Evolutionary conservation across 2,329 filamentous ascomycete genomes (phyloP).

Genomic region (Colletotrichum sp.): DNA sequence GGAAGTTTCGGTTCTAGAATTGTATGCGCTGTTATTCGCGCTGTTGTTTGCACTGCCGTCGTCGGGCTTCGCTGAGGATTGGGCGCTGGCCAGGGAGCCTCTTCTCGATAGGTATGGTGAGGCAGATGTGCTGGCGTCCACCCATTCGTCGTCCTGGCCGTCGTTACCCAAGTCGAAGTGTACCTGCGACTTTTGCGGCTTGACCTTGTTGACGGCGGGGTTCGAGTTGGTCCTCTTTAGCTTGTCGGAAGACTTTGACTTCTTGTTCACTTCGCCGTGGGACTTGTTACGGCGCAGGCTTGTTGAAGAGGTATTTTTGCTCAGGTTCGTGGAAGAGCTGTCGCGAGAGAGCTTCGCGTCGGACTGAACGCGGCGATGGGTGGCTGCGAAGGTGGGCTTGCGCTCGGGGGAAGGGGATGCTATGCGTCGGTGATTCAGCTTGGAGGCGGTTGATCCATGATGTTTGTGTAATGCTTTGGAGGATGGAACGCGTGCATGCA

Average conservation of each 20-base stretch:
- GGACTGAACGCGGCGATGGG: constrained; percentile 27
- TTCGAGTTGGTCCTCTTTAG: constrained; percentile 60
- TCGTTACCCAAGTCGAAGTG: constrained; percentile 68
- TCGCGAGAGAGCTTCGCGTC: constrained; percentile 54
- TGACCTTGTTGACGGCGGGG: constrained; percentile 50
- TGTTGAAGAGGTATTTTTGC: constrained; percentile 59
- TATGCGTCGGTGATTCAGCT: constrained; percentile 45
- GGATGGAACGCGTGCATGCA: constrained; percentile 58
- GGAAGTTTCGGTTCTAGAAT: constrained; percentile 26
- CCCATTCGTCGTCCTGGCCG: constrained; percentile 65
- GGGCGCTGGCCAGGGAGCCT: constrained; percentile 40
- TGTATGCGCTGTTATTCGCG: constrained; percentile 27
- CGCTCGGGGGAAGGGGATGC: constrained; percentile 48
- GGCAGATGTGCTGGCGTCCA: constrained; percentile 68
- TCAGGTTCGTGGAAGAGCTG: constrained; percentile 48
- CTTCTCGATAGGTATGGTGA: constrained; percentile 62
- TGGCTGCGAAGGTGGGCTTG: constrained; percentile 27
- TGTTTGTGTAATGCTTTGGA: constrained; percentile 57
- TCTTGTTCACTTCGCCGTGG: constrained; percentile 59
- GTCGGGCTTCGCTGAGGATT: constrained; percentile 47
- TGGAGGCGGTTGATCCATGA: constrained; percentile 36
- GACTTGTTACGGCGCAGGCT: constrained; percentile 67
- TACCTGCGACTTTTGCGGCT: constrained; percentile 54
- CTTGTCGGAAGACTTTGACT: constrained; percentile 54
- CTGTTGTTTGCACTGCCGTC: constrained; percentile 28